Evolutionary conservation across 2,329 filamentous ascomycete genomes (phyloP), one percentile per base, ranked within the genome.

Genomic region (Xylaria multiplex): DNA sequence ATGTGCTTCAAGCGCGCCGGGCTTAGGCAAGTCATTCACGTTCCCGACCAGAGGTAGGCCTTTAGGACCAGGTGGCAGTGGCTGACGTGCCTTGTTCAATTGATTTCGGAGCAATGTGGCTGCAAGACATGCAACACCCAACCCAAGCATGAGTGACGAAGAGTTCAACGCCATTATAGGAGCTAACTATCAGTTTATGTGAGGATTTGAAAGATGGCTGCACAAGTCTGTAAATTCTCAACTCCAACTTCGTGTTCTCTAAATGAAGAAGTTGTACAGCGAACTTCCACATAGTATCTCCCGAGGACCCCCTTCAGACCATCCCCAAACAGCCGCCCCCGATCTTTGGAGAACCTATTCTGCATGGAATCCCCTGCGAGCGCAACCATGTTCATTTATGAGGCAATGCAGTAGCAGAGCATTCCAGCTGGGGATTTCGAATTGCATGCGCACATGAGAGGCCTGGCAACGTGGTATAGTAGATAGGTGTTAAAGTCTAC

Each of bases 11-110:
- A 74, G 72, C 4, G 65, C 68, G 1, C 77, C 79, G 1, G 69
- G 66, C 0, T 78, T 74, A 0, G 84, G 84, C 9, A 87, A 72
- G 66, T 87, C 84, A 2, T 72, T 70, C n/a, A 86, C 65, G 69
- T 87, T 87, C 1, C 85, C 85, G 5, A 87, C 46, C 0, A 87
- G 27, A 0, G 83, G 83, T 6, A 81, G 71, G 0, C 79, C 79
- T 43, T 77, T 83, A 0, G 85, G 85, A 0, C 85, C 85, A 1
- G 84, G 85, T 1, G 84, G 85, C 0, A 84, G 68, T 45, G 64
- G 62, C 48, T 22, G 58, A 35, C 54, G 46, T 37, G 61, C 22
- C 54, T 54, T 52, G 7, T 45, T 50, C n/a, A 42, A 40, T 13
- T 46, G 54, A 22, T 53, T 52, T 40, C 50, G 57, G 40, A 61